Evolutionary conservation across 495 filamentous ascomycete genomes (phyloP), one percentile per base, ranked within the genome.

Genomic region (Chaetomium tenue): DNA sequence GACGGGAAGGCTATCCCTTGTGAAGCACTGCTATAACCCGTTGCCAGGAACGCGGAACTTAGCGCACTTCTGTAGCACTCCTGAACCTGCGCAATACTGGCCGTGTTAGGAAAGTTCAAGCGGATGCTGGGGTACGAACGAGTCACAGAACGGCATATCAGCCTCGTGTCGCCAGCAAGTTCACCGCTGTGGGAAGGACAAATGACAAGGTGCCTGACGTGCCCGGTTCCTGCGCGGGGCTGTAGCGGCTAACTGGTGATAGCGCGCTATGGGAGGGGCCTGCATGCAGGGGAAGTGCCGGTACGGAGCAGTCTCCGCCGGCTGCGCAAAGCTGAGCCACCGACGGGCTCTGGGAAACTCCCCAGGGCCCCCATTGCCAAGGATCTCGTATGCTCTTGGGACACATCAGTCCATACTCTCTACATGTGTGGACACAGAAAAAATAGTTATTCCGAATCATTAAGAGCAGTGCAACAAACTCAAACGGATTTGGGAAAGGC

Each of bases 131-230:
- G 40, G 13, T 33, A 13, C 53, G 8, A 56, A 33, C 53, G 57
- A 59, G 55, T 58, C 55, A 46, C 39, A 44, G 23, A 39, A 44
- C 39, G 23, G 5, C 56, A 5, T 2, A 6, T 37, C 58, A 51
- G 58, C 58, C 42, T 23, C 42, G 30, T 22, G 58, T 42, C 39
- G 33, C 18, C 51, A 65, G 48, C 25, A 51, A 39, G 67, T 46
- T 66, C 55, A 61, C 63, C 67, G 67, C 50, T 46, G 54, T 47
- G 56, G 33, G 28, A 37, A 28, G 56, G 54, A 60, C 63, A 69
- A 53, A 61, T 66, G 63, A 68, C 39, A 50, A 50, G 46, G 18
- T 39, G 40, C 47, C 33, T 51, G 51, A 44, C 23, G 12, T 11
- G 18, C 50, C 50, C 58, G 33, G 33, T 12, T 13, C 26, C 11